Base-by-base conservation (phyloP, 2,329 filamentous ascomycete genomes). In the Cercospora brassicicola region DNA sequence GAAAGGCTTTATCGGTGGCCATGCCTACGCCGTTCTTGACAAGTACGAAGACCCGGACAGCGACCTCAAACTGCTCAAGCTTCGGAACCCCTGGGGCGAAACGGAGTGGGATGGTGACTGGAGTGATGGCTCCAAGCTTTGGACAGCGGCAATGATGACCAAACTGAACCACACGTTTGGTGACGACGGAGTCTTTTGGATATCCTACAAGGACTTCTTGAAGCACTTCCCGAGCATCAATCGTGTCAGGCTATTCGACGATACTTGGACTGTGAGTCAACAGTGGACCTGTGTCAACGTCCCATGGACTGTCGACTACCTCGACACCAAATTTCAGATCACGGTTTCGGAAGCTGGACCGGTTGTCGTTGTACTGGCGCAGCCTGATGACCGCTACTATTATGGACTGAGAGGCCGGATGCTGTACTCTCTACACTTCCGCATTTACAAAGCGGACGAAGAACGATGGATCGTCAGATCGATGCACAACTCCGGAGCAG, bases 51-150 rank as follows among this genome's bases (percentile, higher is more conserved):
- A 59, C 28, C 55, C 30, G 36, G 72, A 75, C 45, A 73, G 69
- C 1, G 80, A 77, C 81, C 30, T 85, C 81, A 74, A 81, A 78
- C 62, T 86, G 80, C 69, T 82, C 77, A 60, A 85, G 81, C 48
- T 78, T 59, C 88, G 89, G 71, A 95, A 95, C 73, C 92, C 92
- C 0, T 95, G 91, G 92, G 92, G 92, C 1, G 88, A 88, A 71
- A 88, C 87, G 33, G 92, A 93, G 79, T 95, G 92, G 91, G 90
- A 87, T 31, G 92, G 92, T 1, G 84, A 91, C 1, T 95, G 92
- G 91, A 89, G 87, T 42, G 92, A 95, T 75, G 92, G 92, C 0
- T 92, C 90, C 6, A 91, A 92, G 74, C 89, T 94, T 78, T 96
- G 92, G 92, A 94, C 91, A 0, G 84, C 91, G 0, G 89, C 93